A percentile compares a stretch with the other conserved stretches of the same genome.
Evolutionary conservation across 352 stramenopile genomes (phyloP).

Genomic region (Phytopythium vexans): DNA sequence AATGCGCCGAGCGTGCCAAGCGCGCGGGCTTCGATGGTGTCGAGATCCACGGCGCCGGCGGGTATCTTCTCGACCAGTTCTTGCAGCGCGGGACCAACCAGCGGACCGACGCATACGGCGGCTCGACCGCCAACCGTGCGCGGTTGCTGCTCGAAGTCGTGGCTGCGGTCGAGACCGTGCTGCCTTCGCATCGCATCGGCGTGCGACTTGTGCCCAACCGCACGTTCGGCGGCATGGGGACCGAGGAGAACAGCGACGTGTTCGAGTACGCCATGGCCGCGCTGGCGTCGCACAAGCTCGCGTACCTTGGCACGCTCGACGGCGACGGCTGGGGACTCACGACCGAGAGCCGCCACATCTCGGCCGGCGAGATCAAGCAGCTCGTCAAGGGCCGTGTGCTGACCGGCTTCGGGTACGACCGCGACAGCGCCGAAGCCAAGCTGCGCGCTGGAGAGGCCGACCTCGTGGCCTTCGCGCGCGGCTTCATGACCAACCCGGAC

Average conservation of each 20-base stretch:
- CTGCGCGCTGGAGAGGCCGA: conserved; percentile 14
- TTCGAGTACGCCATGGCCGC: conserved; percentile 12
- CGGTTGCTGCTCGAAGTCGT: conserved; percentile 55
- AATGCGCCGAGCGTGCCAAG: conserved; percentile 54
- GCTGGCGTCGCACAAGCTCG: conserved; percentile 13
- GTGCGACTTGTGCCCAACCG: conserved; percentile 9
- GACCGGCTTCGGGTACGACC: conserved; percentile 2
- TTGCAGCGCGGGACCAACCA: conserved; percentile 68
- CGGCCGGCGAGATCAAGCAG: conserved; percentile 20
- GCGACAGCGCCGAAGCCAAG: conserved; percentile 5
- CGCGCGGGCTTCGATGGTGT: conserved; percentile 60
- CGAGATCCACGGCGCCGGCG: conserved; percentile 84
- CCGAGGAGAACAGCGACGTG: conserved; percentile 16
- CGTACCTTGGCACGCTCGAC: conserved; percentile 31
- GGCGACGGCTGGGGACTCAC: conserved; percentile 9
- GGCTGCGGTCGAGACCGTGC: conserved; percentile 19
- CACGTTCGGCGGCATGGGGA: conserved; percentile 13
- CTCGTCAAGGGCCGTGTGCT: conserved; percentile 1
- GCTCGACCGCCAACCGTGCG: conserved; percentile 51
- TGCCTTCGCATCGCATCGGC: conserved; percentile 10
- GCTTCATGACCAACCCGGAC: conserved; percentile 47
- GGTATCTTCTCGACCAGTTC: conserved; percentile 91
- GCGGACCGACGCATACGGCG: conserved; percentile 43
- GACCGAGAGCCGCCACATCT: conserved; percentile 2
- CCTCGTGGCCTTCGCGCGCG: conserved; percentile 30